Conservation (phyloP, 2,329 filamentous ascomycete species). For the Lasiodiplodia hormozganensis region DNA sequence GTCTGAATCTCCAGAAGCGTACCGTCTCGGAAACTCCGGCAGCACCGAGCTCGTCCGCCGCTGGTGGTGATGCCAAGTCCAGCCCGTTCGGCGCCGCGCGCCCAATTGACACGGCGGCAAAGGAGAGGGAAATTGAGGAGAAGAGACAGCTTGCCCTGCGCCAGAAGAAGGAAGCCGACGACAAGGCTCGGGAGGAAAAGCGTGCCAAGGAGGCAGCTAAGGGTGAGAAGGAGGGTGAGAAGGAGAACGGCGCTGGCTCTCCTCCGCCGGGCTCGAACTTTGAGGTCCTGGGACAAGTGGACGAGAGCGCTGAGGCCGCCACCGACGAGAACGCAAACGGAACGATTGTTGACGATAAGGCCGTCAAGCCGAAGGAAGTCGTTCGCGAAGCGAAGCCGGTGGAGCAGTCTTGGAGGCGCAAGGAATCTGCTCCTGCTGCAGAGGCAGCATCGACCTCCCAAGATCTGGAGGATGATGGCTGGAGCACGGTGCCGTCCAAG, state of each 20-base stretch:
- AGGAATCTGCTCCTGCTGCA: conserved; percentile 41
- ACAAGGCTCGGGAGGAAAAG: conserved; percentile 79
- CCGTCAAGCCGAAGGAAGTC: conserved; percentile 63
- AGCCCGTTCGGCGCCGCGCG: conserved; percentile 93
- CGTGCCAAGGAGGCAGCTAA: conserved; percentile 62
- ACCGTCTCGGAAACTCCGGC: conserved; percentile 80
- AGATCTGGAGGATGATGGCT: conserved; percentile 59
- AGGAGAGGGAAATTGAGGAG: conserved; percentile 89
- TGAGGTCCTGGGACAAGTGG: conserved; percentile 61
- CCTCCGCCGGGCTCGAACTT: conserved; percentile 56
- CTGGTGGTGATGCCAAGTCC: conserved; percentile 72
- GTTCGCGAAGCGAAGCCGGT: conserved; percentile 52
- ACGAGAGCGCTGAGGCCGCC: conserved; percentile 40
- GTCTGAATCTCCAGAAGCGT: conserved; percentile 86
- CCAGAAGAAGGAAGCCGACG: conserved; percentile 86
- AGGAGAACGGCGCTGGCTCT: conserved; percentile 32
- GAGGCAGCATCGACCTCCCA: conserved; percentile 52
- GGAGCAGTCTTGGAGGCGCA: conserved; percentile 51
- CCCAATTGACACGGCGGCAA: conserved; percentile 90
- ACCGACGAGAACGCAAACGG: conserved; percentile 54
- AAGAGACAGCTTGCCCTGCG: conserved; percentile 76
- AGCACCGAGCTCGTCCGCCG: conserved; percentile 48
- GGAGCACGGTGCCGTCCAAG: conserved; percentile 59
- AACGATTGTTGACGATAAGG: conserved; percentile 59
- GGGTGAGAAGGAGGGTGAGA: conserved; percentile 60